These are phyloP conservation scores for Chlorella vulgaris DNA, from an alignment of 139 green algal species.

Conservation along the genomic window DNA sequence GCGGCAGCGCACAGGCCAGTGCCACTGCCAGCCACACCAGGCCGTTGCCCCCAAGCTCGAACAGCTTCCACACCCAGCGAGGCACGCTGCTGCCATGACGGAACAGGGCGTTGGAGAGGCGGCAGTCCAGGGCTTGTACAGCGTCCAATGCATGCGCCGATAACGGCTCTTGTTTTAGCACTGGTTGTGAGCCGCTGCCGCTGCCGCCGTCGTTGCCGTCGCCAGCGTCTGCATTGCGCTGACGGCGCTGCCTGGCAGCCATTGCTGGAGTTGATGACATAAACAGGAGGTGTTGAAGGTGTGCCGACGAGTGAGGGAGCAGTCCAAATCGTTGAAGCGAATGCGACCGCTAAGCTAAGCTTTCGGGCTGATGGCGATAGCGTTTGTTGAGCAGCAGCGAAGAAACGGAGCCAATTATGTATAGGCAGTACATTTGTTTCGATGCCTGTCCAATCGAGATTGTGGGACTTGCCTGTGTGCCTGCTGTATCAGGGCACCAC, in stretches of 20 bases:
- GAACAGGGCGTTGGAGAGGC: conserved; percentile 20
- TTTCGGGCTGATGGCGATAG: too few relatives aligned
- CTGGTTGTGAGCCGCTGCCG: not conserved
- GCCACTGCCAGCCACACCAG: conserved; percentile 54
- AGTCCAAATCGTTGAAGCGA: too few relatives aligned
- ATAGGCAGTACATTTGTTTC: too few relatives aligned
- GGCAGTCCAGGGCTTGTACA: not conserved
- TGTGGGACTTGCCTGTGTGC: too few relatives aligned
- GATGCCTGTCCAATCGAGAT: too few relatives aligned
- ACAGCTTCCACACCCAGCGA: conserved; percentile 37
- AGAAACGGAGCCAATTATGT: too few relatives aligned
- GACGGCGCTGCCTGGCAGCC: not conserved
- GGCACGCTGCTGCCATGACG: conserved; percentile 36
- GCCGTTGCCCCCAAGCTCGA: conserved; percentile 63
- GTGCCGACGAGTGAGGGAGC: too few relatives aligned
- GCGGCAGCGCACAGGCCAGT: not conserved
- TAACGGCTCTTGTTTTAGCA: not conserved
- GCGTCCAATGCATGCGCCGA: not conserved
- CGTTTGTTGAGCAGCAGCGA: too few relatives aligned
- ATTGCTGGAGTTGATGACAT: too few relatives aligned
- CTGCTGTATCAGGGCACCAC: too few relatives aligned
- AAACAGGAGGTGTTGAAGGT: too few relatives aligned
- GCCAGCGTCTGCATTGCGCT: not conserved
- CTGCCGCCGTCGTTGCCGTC: not conserved
- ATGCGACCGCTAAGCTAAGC: too few relatives aligned